Evolutionary conservation across 352 stramenopile species (phyloP).

Genomic region (Phytopythium kandeliae): DNA sequence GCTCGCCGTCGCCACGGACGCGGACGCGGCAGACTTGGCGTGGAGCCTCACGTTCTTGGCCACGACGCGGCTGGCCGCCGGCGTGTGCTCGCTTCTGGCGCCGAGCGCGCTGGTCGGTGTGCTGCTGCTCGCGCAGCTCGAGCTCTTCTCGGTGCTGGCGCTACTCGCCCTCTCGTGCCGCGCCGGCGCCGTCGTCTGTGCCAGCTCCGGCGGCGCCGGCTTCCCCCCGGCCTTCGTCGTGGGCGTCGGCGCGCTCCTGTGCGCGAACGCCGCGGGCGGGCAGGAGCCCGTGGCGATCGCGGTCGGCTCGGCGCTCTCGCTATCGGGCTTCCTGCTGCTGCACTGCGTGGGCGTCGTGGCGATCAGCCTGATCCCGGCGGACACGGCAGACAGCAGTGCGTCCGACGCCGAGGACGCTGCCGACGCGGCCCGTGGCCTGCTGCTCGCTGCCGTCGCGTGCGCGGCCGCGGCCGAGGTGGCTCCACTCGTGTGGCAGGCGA

Average conservation of each 20-base stretch:
- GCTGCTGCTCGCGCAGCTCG: slow-evolving; percentile 3
- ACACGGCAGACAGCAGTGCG: neutral
- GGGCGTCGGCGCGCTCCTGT: neutral
- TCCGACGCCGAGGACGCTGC: neutral
- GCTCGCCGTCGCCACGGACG: neutral
- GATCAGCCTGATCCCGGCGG: neutral
- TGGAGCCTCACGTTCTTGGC: neutral
- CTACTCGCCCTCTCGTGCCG: neutral
- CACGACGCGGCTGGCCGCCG: neutral
- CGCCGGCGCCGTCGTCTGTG: neutral
- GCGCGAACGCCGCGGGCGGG: neutral
- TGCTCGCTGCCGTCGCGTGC: neutral
- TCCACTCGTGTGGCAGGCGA: neutral
- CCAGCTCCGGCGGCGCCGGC: neutral
- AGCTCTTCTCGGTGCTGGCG: slow-evolving; percentile 1
- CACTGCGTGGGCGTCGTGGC: neutral
- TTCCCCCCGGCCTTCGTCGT: neutral
- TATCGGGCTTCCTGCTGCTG: neutral
- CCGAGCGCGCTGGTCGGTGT: neutral
- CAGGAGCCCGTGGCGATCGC: neutral
- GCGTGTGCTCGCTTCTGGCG: neutral
- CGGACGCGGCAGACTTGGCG: neutral
- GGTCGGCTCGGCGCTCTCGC: neutral
- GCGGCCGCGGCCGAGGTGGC: neutral
- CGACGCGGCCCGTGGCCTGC: neutral